Conservation (phyloP, 1,284 basidiomycete species). For the Malassezia nana region DNA sequence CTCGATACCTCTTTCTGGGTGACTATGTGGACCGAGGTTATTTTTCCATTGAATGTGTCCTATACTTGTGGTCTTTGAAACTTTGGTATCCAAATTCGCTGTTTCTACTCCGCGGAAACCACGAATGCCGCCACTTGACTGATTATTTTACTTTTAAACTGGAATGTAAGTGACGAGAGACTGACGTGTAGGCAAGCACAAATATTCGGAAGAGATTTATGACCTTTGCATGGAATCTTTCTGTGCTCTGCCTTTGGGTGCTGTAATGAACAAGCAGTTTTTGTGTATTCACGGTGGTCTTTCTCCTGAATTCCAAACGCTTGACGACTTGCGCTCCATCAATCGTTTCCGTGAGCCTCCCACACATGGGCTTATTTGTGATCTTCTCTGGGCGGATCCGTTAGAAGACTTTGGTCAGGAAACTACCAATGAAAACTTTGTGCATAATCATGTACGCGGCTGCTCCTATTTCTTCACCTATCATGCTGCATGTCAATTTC, state of each 20-base stretch:
- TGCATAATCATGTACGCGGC: constrained; percentile 89
- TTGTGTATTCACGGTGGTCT: constrained; percentile 88
- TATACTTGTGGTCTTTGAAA: constrained; percentile 47
- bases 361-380: constrained; percentile 86
- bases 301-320: constrained; percentile 76
- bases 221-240: constrained; percentile 60
- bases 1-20: constrained; percentile 46
- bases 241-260: constrained; percentile 79
- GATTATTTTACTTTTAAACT: constrained; percentile 49
- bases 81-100: constrained; percentile 48
- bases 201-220: constrained; percentile 48
- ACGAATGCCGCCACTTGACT: constrained; percentile 47
- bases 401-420: constrained; percentile 86
- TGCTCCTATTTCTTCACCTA: constrained; percentile 93
- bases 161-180: constrained; percentile 24
- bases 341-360: constrained; percentile 91
- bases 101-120: constrained; percentile 47
- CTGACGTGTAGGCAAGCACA: constrained; percentile 34
- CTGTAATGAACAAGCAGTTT: constrained; percentile 95
- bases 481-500: constrained; percentile 80
- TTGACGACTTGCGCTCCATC: constrained; percentile 73
- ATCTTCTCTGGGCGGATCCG: constrained; percentile 88
- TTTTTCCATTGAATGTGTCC: constrained; percentile 48
- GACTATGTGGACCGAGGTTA: constrained; percentile 48
- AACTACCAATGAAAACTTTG: constrained; percentile 71